A percentile compares a stretch with the other conserved stretches of the same genome.
Evolutionary conservation across 2,329 filamentous ascomycete genomes (phyloP).

Genomic region (Aspergillus brasiliensis): DNA sequence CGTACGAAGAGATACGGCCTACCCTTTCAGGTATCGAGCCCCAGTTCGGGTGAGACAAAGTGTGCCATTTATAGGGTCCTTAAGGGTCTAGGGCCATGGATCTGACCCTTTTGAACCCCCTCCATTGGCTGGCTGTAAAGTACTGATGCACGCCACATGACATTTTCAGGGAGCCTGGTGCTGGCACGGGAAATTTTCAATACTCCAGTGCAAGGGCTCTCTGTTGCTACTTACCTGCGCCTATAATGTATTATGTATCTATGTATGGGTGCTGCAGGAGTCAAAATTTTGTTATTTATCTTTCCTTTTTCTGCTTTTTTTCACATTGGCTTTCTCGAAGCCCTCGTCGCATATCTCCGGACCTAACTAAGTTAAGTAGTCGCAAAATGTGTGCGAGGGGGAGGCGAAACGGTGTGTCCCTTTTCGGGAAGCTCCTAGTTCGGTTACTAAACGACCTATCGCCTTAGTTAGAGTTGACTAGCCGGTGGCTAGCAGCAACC

Average conservation of each 20-base stretch:
- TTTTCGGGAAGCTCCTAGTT: neutral
- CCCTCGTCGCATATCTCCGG: neutral
- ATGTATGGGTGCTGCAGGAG: too few relatives aligned
- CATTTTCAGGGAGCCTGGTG: neutral
- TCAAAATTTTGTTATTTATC: too few relatives aligned
- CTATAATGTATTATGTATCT: too few relatives aligned
- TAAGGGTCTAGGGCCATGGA: conserved; percentile 18
- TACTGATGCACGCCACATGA: conserved; percentile 17
- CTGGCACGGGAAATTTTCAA: conserved; percentile 5
- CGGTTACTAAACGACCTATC: conserved; percentile 5
- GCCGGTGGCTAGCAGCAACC: conserved; percentile 10
- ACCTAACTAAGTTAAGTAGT: neutral
- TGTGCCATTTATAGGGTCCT: conserved; percentile 27
- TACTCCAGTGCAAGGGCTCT: neutral
- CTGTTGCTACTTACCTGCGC: neutral
- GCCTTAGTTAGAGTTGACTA: conserved; percentile 12
- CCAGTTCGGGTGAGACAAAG: conserved; percentile 22
- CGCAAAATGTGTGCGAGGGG: neutral
- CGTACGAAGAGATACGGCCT: neutral
- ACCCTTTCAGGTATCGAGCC: neutral
- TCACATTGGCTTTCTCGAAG: neutral
- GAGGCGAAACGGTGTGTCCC: conserved; percentile 3
- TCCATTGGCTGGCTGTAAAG: conserved; percentile 15
- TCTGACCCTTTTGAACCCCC: conserved; percentile 1
- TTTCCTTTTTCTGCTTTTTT: neutral